A percentile compares a stretch with the other conserved stretches of the same genome.
These are phyloP conservation scores for Neurospora sp. DNA, from an alignment of 495 filamentous ascomycete species.

Conservation along the genomic window DNA sequence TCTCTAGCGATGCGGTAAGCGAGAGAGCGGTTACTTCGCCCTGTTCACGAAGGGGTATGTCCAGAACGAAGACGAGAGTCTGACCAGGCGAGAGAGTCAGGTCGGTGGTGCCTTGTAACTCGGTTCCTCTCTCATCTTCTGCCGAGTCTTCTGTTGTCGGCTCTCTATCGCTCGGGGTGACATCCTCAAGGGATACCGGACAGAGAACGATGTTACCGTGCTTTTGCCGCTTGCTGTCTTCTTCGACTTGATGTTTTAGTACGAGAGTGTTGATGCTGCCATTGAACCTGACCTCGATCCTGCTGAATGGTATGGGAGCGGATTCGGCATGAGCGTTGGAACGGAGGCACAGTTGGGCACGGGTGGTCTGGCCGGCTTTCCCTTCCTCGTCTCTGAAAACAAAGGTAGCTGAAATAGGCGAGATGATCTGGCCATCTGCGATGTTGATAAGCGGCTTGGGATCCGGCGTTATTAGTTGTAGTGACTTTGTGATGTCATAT, in stretches of 20 bases:
- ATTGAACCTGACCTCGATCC: slow-evolving; percentile 56
- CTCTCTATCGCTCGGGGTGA: slow-evolving; percentile 11
- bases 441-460: slow-evolving; percentile 56
- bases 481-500: slow-evolving; percentile 64
- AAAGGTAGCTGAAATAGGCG: slow-evolving; percentile 62
- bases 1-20: slow-evolving; percentile 50
- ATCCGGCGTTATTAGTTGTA: slow-evolving; percentile 45
- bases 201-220: slow-evolving; percentile 6
- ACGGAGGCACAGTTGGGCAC: slow-evolving; percentile 60
- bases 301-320: slow-evolving; percentile 52
- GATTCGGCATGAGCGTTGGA: slow-evolving; percentile 58
- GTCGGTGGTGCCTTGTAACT: slow-evolving; percentile 47
- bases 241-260: slow-evolving; percentile 26
- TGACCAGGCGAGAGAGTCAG: slow-evolving; percentile 59
- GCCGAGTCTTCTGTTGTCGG: slow-evolving; percentile 17
- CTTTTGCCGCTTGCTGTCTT: not conserved
- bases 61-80: slow-evolving; percentile 60
- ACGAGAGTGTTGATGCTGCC: slow-evolving; percentile 55
- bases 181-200: slow-evolving; percentile 5
- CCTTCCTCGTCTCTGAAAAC: slow-evolving; percentile 65
- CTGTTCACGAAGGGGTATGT: slow-evolving; percentile 66
- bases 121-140: slow-evolving; percentile 11
- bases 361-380: slow-evolving; percentile 70
- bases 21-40: slow-evolving; percentile 60
- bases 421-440: slow-evolving; percentile 55